phyloP scores from a whole-genome alignment of 2,329 filamentous ascomycete species.

The Fusarium sp. region DNA sequence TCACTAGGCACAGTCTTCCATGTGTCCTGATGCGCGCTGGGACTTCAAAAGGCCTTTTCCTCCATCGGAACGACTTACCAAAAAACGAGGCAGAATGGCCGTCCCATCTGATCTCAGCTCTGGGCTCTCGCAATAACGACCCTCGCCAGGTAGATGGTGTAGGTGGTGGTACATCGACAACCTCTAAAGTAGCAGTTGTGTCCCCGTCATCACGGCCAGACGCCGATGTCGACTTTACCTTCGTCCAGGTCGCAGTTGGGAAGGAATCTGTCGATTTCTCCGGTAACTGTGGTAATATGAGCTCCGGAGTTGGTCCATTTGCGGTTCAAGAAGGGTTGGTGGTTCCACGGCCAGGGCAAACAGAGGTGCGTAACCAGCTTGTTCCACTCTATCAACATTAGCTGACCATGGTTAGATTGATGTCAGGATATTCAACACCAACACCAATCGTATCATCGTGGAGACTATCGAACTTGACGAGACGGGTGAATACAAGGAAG shows the following conservation, averaged over 20 bases:
- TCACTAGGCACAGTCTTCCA: conserved; percentile 52
- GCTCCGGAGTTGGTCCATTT: conserved; percentile 72
- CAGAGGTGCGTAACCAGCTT: conserved; percentile 38
- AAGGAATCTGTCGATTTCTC: conserved; percentile 69
- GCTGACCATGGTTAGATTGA: conserved; percentile 34
- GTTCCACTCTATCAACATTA: too few species aligned
- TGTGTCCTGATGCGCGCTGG: conserved; percentile 75
- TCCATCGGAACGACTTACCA: conserved; percentile 66
- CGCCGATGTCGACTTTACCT: conserved; percentile 74
- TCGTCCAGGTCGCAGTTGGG: conserved; percentile 73
- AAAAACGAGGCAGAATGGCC: conserved; percentile 74
- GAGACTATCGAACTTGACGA: conserved; percentile 67
- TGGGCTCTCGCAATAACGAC: conserved; percentile 53
- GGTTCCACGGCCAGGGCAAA: conserved; percentile 43
- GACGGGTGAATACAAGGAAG: conserved; percentile 62
- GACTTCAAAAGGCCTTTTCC: conserved; percentile 74
- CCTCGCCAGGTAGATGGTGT: conserved; percentile 72
- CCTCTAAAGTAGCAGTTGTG: conserved; percentile 75
- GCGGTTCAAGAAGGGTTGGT: conserved; percentile 68
- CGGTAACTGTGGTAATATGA: conserved; percentile 77
- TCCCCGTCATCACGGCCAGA: conserved; percentile 57
- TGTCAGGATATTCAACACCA: conserved; percentile 72
- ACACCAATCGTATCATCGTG: conserved; percentile 71
- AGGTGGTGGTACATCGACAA: conserved; percentile 72
- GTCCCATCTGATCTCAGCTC: conserved; percentile 54